Percentiles rank a stretch among this genome's conserved stretches.
phyloP scores from a whole-genome alignment of 2,329 filamentous ascomycete species.

The Ramularia endophylla region DNA sequence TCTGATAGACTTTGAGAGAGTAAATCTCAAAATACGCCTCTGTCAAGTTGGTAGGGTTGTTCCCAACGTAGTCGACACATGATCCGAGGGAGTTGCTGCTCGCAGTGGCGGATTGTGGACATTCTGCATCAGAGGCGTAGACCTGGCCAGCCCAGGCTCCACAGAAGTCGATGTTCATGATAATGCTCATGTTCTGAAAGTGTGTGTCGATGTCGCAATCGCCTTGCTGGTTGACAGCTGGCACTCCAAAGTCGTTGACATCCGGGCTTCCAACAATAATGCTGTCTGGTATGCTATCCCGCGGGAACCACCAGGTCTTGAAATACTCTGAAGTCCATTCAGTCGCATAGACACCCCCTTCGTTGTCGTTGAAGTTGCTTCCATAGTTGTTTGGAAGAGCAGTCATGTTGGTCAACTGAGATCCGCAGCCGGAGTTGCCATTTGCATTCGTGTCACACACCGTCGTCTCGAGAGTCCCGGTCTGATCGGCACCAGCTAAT shows the following conservation, averaged over 20 bases:
- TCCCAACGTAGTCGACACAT: constrained; percentile 30
- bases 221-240: constrained; percentile 56
- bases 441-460: constrained; percentile 25
- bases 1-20: constrained; percentile 37
- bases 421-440: constrained; percentile 30
- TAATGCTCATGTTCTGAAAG: constrained; percentile 34
- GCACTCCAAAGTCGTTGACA: constrained; percentile 55
- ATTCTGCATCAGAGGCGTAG: constrained; percentile 24
- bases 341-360: constrained; percentile 32
- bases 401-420: constrained; percentile 14
- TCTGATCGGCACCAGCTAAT: constrained; percentile 27
- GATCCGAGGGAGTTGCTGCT: constrained; percentile 17
- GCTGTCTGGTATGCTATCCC: constrained; percentile 29
- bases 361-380: constrained; percentile 24
- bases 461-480: constrained; percentile 20
- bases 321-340: constrained; percentile 32
- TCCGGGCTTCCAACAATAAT: constrained; percentile 49
- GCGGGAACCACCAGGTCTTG: constrained; percentile 33
- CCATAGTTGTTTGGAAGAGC: constrained; percentile 31
- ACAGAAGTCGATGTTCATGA: constrained; percentile 38
- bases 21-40: constrained; percentile 39
- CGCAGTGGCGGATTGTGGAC: constrained; percentile 22
- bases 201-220: constrained; percentile 32
- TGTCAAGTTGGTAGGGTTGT: constrained; percentile 27
- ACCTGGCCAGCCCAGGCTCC: constrained; percentile 33